Conservation (phyloP, 2,329 filamentous ascomycete species). For the Blumeria hordei region DNA sequence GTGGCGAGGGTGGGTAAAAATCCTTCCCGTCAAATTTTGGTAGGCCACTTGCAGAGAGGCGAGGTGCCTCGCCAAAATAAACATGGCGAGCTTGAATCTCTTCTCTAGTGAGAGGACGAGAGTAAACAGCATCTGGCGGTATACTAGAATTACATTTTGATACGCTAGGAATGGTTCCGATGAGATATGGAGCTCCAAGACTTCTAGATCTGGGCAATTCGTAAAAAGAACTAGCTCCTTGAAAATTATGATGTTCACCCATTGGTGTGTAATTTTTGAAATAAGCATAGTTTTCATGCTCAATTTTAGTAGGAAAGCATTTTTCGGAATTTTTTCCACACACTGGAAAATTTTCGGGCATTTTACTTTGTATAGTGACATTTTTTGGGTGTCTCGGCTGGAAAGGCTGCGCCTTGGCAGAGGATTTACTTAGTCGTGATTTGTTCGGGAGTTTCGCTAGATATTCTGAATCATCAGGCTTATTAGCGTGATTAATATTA, state of each 20-base stretch:
- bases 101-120: conserved; percentile 30
- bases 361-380: neutral
- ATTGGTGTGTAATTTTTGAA: neutral
- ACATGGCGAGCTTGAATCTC: conserved; percentile 32
- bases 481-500: neutral
- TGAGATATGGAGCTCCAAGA: conserved; percentile 24
- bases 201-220: neutral
- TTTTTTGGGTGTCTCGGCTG: conserved; percentile 11
- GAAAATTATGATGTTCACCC: neutral
- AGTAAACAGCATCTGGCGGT: conserved; percentile 27
- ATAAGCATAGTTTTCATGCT: neutral
- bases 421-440: conserved; percentile 12
- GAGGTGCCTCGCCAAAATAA: conserved; percentile 34
- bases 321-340: neutral
- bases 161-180: conserved; percentile 25
- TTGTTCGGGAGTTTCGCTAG: conserved; percentile 4
- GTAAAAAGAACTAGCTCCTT: neutral
- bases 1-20: conserved; percentile 33
- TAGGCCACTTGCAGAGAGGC: conserved; percentile 23
- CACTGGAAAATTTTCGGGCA: neutral
- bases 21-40: conserved; percentile 42
- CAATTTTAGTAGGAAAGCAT: neutral
- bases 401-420: conserved; percentile 16
- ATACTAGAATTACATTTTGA: conserved; percentile 19
- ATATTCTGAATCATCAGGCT: neutral